A percentile compares a stretch with the other conserved stretches of the same genome.
phyloP scores from a whole-genome alignment of 2,329 filamentous ascomycete genomes.

The Hypomyces perniciosus region DNA sequence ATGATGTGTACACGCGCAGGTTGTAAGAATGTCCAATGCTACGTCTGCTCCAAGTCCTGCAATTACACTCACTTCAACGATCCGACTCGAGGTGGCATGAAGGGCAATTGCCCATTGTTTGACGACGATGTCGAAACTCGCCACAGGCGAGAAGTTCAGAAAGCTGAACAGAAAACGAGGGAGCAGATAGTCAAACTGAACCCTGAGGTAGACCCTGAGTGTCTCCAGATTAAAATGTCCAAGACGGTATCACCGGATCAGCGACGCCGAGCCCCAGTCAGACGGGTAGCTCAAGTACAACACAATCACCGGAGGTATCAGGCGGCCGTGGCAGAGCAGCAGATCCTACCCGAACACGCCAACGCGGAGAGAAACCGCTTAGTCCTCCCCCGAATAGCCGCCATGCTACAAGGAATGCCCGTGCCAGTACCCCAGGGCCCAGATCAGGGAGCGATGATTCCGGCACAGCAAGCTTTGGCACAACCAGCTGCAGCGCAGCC shows the following conservation, averaged over 20 bases:
- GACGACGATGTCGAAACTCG: conserved; percentile 51
- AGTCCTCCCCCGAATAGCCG: too few relatives aligned
- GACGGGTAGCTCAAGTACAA: too few relatives aligned
- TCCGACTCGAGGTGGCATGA: conserved; percentile 36
- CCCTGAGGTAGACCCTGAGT: conserved; percentile 51
- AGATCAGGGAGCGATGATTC: too few relatives aligned
- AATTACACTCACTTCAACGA: conserved; percentile 68
- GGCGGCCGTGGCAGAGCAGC: too few relatives aligned
- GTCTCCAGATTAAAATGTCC: conserved; percentile 55
- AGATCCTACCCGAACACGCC: too few relatives aligned
- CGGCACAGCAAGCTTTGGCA: too few relatives aligned
- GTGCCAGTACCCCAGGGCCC: too few relatives aligned
- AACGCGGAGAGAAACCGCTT: too few relatives aligned
- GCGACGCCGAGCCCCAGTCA: neutral
- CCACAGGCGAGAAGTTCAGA: conserved; percentile 57
- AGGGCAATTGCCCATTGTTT: conserved; percentile 60
- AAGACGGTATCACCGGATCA: conserved; percentile 34
- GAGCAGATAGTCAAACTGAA: conserved; percentile 51
- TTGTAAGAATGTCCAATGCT: conserved; percentile 54
- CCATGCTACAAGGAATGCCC: too few relatives aligned
- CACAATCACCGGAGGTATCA: neutral
- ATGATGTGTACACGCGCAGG: conserved; percentile 60
- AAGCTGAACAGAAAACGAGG: conserved; percentile 54
- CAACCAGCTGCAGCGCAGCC: too few relatives aligned
- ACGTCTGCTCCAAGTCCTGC: conserved; percentile 63